Evolutionary conservation across 768 basidiomycete species (phyloP).

Genomic region (Agaricus subrufescens): DNA sequence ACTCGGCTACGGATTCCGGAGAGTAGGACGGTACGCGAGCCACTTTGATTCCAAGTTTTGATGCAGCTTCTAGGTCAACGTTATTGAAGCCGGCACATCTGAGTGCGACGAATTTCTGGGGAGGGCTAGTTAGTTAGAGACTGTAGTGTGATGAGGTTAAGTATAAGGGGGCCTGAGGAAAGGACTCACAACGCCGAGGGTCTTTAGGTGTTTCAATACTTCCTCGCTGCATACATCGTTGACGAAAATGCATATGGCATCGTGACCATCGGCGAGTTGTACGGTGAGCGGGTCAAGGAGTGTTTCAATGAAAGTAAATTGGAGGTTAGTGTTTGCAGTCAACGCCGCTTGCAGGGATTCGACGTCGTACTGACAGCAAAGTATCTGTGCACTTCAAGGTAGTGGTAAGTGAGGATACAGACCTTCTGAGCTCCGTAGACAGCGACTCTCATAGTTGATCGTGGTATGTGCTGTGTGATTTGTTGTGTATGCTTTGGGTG

Average conservation of each 20-base stretch:
- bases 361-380: conserved; percentile 27
- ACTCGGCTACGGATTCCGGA: conserved; percentile 40
- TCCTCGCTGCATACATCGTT: conserved; percentile 35
- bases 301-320: conserved; percentile 34
- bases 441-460: conserved; percentile 29
- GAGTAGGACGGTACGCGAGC: conserved; percentile 39
- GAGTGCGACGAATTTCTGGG: conserved; percentile 34
- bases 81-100: conserved; percentile 41
- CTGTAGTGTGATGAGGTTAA: not conserved
- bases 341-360: conserved; percentile 26
- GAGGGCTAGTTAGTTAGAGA: not conserved
- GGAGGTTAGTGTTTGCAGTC: conserved; percentile 20
- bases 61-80: conserved; percentile 30
- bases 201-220: conserved; percentile 26
- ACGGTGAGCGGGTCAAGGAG: conserved; percentile 31
- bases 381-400: not conserved
- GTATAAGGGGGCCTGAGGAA: not conserved
- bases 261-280: conserved; percentile 30
- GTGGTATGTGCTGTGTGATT: no score
- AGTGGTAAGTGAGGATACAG: not conserved
- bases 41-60: conserved; percentile 28
- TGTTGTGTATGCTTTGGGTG: no score
- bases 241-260: conserved; percentile 38
- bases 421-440: conserved; percentile 34
- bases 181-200: conserved; percentile 29